phyloP scores from a whole-genome alignment of 1,284 basidiomycete genomes.

The Sparassis latifolia region DNA sequence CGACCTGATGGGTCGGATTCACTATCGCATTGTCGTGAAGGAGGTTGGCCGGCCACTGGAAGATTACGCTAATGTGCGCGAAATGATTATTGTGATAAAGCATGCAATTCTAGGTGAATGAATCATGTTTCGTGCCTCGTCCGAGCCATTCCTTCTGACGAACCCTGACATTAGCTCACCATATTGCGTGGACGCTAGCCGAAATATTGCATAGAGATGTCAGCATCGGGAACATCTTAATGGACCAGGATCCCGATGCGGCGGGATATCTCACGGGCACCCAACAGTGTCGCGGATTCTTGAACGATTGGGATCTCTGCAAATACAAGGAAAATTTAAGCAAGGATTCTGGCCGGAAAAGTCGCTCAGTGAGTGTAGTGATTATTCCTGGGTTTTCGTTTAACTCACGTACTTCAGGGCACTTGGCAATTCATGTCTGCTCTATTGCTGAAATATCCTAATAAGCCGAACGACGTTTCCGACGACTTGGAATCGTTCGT shows the following conservation, averaged over 20 bases:
- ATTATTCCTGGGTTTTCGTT: not conserved
- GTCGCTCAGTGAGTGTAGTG: not conserved
- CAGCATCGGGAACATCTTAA: conserved; percentile 4
- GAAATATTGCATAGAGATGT: conserved; percentile 2
- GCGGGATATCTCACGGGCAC: not conserved
- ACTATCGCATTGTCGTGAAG: conserved; percentile 5
- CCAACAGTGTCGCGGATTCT: not conserved
- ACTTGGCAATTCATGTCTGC: conserved; percentile 12
- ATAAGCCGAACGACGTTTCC: conserved; percentile 4
- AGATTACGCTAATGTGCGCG: not conserved
- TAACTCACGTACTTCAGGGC: not conserved
- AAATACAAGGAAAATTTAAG: not conserved
- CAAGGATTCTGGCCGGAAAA: not conserved
- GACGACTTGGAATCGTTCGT: conserved; percentile 9
- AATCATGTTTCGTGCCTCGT: not conserved
- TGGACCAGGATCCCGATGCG: not conserved
- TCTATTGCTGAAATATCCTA: not conserved
- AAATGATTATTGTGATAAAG: not conserved
- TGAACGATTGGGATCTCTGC: conserved; percentile 6
- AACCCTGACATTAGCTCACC: not conserved
- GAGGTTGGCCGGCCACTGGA: conserved; percentile 5
- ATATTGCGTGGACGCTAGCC: not conserved
- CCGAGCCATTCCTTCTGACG: not conserved
- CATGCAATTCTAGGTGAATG: conserved; percentile 4
- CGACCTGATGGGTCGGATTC: not conserved